Evolutionary conservation across 441 rosid genomes (phyloP).

Genomic region (Biscutella laevigata): DNA sequence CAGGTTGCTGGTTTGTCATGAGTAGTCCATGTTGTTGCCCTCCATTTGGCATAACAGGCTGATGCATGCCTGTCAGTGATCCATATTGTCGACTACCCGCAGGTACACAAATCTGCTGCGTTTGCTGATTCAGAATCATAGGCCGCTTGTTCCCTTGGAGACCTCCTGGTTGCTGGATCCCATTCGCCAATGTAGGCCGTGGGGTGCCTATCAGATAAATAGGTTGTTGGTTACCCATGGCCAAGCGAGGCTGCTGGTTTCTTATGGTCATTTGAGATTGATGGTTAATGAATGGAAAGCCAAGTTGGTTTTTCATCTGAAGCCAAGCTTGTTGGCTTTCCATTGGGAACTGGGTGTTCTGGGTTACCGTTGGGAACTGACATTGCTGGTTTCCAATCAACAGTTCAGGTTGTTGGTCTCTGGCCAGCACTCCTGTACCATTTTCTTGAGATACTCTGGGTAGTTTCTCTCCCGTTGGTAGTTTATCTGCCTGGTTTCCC

Average conservation of each 20-base stretch:
- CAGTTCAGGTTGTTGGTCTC: conserved; percentile 18
- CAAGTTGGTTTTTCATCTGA: conserved; percentile 14
- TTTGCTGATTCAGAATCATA: conserved; percentile 19
- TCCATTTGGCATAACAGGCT: conserved; percentile 16
- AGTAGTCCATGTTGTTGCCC: conserved; percentile 27
- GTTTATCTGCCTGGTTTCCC: conserved; percentile 8
- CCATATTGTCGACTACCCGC: conserved; percentile 9
- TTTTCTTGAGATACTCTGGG: too few species aligned
- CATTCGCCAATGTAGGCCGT: conserved; percentile 12
- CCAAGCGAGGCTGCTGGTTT: conserved; percentile 20
- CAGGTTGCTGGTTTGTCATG: conserved; percentile 18
- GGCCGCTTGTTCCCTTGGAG: conserved; percentile 14
- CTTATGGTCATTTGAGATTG: conserved; percentile 4
- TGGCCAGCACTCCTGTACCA: background rate
- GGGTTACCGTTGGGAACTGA: conserved; percentile 16
- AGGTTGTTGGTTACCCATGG: conserved; percentile 29
- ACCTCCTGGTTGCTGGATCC: conserved; percentile 20
- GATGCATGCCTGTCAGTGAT: conserved; percentile 10
- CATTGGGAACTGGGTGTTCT: conserved; percentile 8
- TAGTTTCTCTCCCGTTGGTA: background rate
- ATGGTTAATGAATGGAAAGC: conserved; percentile 10
- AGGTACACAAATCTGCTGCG: background rate
- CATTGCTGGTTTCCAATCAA: conserved; percentile 17
- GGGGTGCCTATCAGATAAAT: conserved; percentile 16
- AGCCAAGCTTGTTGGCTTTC: conserved; percentile 19